phyloP scores from a whole-genome alignment of 2,329 filamentous ascomycete species.

The Salinomyces thailandicus region DNA sequence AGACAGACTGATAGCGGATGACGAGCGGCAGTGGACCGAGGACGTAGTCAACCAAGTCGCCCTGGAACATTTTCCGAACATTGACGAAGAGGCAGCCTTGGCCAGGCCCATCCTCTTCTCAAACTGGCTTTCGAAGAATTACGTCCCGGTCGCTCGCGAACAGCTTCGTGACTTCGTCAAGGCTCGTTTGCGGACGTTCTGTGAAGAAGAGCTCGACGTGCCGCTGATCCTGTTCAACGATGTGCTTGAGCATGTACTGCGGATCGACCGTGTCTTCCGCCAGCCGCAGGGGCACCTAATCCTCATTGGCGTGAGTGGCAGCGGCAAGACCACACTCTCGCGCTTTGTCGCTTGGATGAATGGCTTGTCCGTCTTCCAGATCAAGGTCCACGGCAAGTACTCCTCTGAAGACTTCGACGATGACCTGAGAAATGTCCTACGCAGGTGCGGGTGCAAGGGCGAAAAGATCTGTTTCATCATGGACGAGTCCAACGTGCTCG shows the following conservation, averaged over 20 bases:
- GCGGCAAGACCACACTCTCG: constrained; percentile 95
- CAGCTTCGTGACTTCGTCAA: constrained; percentile 95
- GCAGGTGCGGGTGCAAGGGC: constrained; percentile 90
- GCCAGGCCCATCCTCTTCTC: constrained; percentile 94
- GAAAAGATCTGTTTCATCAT: constrained; percentile 99
- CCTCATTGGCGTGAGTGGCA: constrained; percentile 94
- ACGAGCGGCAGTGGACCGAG: constrained; percentile 91
- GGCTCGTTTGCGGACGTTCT: constrained; percentile 93
- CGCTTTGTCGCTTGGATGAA: constrained; percentile 99
- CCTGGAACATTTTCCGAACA: constrained; percentile 85
- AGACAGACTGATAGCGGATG: constrained; percentile 87
- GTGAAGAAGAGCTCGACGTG: constrained; percentile 97
- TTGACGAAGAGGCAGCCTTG: constrained; percentile 80
- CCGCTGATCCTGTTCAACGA: constrained; percentile 99
- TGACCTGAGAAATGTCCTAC: constrained; percentile 84
- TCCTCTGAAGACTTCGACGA: constrained; percentile 98
- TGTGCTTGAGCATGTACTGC: constrained; percentile 91
- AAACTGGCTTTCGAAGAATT: constrained; percentile 98
- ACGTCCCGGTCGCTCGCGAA: constrained; percentile 91
- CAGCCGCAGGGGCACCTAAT: constrained; percentile 98
- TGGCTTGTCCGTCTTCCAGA: constrained; percentile 95
- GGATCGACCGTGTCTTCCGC: constrained; percentile 96
- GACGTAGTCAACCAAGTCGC: constrained; percentile 80
- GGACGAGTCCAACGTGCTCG: constrained; percentile 97
- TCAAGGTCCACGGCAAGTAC: constrained; percentile 98